Evolutionary conservation across 176 grass and related monocot species (phyloP).

Genomic region (Neostapfia colusana): DNA sequence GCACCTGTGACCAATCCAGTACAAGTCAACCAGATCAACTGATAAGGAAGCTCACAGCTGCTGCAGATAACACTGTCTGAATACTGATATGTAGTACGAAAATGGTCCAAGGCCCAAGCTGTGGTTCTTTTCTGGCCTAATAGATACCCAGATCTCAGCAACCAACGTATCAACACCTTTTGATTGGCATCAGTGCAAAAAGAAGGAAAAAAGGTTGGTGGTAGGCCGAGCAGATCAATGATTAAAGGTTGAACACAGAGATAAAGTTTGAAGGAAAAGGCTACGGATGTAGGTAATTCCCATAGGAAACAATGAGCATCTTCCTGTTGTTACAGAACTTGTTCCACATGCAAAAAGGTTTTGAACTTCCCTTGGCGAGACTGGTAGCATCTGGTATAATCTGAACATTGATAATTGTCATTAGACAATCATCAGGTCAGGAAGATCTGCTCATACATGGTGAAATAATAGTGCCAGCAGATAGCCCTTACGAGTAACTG

Average conservation of each 20-base stretch:
- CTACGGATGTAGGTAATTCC: constrained; percentile 15
- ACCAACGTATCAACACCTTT: constrained; percentile 19
- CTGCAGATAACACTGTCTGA: constrained; percentile 23
- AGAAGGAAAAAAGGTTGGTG: not conserved
- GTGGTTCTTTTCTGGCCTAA: not conserved
- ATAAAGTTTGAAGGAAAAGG: not conserved
- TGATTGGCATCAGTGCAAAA: constrained; percentile 25
- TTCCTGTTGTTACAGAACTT: constrained; percentile 13
- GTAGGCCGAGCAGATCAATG: constrained; percentile 29
- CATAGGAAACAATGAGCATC: constrained; percentile 31
- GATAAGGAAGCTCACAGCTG: not conserved
- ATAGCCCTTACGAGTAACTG: not conserved
- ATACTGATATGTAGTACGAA: not conserved
- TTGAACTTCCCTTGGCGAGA: constrained; percentile 26
- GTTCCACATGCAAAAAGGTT: constrained; percentile 24
- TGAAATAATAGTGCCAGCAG: constrained; percentile 12
- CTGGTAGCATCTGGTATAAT: constrained; percentile 23
- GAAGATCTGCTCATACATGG: not conserved
- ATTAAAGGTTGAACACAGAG: constrained; percentile 29
- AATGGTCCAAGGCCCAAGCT: not conserved
- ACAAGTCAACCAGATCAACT: constrained; percentile 19
- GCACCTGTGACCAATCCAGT: not conserved
- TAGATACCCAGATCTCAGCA: constrained; percentile 34
- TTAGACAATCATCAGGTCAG: constrained; percentile 28
- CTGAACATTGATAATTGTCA: not conserved